Percentiles rank a stretch among this genome's conserved stretches.
phyloP scores from a whole-genome alignment of 371 early-diverging fungal genomes.

The Haplosporangium sp. region DNA sequence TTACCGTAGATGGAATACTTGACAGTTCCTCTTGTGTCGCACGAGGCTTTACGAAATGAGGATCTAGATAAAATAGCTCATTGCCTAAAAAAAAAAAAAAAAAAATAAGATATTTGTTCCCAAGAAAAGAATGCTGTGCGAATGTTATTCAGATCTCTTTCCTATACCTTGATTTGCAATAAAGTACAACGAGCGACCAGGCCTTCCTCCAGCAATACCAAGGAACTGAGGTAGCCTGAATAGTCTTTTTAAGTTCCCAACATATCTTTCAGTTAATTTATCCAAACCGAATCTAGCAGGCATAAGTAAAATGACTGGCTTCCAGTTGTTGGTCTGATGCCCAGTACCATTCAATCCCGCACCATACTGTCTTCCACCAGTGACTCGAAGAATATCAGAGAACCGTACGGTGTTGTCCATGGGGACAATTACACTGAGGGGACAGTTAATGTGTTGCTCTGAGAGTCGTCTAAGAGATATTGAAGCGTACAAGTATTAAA shows the following conservation, averaged over 20 bases:
- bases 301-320: slow-evolving; percentile 83
- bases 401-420: slow-evolving; percentile 28
- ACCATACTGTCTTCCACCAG: neutral
- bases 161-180: slow-evolving; percentile 59
- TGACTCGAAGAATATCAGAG: slow-evolving; percentile 8
- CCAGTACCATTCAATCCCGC: neutral
- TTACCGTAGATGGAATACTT: slow-evolving; percentile 60
- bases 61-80: slow-evolving; percentile 92
- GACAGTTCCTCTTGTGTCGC: slow-evolving; percentile 63
- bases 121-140: slow-evolving; percentile 57
- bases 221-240: slow-evolving; percentile 83
- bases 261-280: slow-evolving; percentile 84
- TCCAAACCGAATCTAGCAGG: slow-evolving; percentile 91
- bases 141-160: slow-evolving; percentile 1
- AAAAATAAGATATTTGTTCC: slow-evolving; percentile 8
- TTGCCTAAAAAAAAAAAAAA: slow-evolving; percentile 59
- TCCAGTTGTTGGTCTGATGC: slow-evolving; percentile 48
- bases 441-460: slow-evolving; percentile 26
- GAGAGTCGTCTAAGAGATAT: slow-evolving; percentile 10
- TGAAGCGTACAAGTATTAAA: neutral
- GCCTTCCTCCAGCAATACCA: slow-evolving; percentile 87
- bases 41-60: slow-evolving; percentile 88
- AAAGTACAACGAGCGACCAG: slow-evolving; percentile 41
- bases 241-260: slow-evolving; percentile 61
- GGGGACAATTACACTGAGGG: slow-evolving; percentile 24